These are phyloP conservation scores for Hymenoscyphus albidus DNA, from an alignment of 2,329 filamentous ascomycete genomes.

Conservation along the genomic window DNA sequence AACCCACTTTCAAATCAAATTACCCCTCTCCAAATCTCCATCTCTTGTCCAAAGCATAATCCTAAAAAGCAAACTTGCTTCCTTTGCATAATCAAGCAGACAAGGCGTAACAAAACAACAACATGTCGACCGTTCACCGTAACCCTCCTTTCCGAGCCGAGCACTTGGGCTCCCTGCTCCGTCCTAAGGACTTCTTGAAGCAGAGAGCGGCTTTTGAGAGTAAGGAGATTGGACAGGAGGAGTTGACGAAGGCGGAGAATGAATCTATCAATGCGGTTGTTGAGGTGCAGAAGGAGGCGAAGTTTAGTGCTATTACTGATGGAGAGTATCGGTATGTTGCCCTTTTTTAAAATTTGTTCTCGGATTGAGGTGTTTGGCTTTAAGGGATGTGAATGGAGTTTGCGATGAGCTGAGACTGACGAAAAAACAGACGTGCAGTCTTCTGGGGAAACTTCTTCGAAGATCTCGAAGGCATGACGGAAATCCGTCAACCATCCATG, in stretches of 20 bases:
- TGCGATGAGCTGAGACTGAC: neutral
- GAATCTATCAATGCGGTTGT: conserved; percentile 56
- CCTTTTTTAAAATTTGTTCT: neutral
- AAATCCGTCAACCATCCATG: conserved; percentile 33
- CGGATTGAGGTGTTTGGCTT: neutral
- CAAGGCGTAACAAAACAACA: too few relatives aligned
- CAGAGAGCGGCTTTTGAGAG: conserved; percentile 53
- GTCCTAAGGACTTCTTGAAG: conserved; percentile 53
- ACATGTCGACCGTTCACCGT: conserved; percentile 19
- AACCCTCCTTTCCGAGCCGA: conserved; percentile 53
- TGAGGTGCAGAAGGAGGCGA: conserved; percentile 53
- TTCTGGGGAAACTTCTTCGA: conserved; percentile 32
- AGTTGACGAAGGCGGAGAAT: conserved; percentile 46
- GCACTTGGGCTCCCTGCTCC: conserved; percentile 61
- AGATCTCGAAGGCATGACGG: conserved; percentile 30
- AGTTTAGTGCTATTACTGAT: conserved; percentile 54
- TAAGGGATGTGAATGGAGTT: neutral
- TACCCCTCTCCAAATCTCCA: too few relatives aligned
- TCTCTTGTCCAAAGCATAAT: neutral
- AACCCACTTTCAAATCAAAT: neutral
- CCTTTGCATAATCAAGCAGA: neutral
- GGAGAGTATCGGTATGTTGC: conserved; percentile 47
- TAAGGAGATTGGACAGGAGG: conserved; percentile 45
- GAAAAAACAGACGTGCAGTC: conserved; percentile 23
- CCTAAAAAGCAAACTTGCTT: neutral